Base-by-base conservation (phyloP, 1,139 yeast genomes). In the Lodderomyces orthopsilosis region DNA sequence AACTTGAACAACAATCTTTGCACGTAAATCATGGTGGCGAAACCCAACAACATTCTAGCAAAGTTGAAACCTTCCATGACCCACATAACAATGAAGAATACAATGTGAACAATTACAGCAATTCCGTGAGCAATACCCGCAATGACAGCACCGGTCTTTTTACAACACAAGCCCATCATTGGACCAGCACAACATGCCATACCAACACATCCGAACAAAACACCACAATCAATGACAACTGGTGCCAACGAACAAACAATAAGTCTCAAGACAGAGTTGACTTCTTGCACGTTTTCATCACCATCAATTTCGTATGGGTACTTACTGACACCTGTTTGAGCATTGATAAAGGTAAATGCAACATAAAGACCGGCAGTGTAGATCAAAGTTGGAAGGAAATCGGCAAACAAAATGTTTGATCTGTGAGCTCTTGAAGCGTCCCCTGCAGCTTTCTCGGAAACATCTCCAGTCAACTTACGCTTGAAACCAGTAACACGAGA, bases 101-200 rank as follows among this genome's bases (percentile, higher is more conserved):
- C 73, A 58, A 93, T 70, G 72, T 93, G 91, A 58, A 91, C 74
- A 60, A 93, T 63, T 47, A 93, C 96, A 22, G 96, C 90, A 60
- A 86, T 70, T 71, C 97, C 98, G 64, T 93, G 99, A 32, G 98
- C 96, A 65, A 94, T 72, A 59, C 89, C 98, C 37, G 99, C 98
- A 80, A 90, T 83, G 41, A 89, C 96, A 23, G 98, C 85, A 70
- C 97, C 96, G 46, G 98, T 91, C 77, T 88, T 87, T 80, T 93
- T 93, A 75, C 98, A 94, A 71, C 99, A 93, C 69, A 90, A 67
- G 47, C 95, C 94, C 55, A 93, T 81, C 62, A 93, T 60, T 58
- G 98, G 98, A 64, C 98, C 98, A 33, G 96, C 90, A 75, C 98
- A 93, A 74, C 98, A 93, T 14, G 98, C 88, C 68, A 90, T 65